phyloP scores from a whole-genome alignment of 768 basidiomycete species.

The Boletus vermiculosoides region DNA sequence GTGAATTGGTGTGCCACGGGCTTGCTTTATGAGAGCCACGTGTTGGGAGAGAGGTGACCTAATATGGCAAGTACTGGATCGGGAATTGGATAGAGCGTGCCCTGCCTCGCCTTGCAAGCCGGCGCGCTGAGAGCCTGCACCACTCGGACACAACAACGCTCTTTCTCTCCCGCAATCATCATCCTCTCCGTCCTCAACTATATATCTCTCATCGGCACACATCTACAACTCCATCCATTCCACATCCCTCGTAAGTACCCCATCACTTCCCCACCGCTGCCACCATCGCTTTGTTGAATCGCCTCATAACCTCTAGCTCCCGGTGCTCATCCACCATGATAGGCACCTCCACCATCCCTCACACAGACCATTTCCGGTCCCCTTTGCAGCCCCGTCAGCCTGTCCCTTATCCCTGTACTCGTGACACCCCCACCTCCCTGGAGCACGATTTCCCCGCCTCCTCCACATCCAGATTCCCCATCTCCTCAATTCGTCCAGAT shows the following conservation, averaged over 20 bases:
- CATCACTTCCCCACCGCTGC: not conserved
- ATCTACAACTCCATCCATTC: not conserved
- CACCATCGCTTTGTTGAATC: conserved; percentile 12
- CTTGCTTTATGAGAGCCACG: conserved; percentile 24
- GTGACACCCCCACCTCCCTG: conserved; percentile 13
- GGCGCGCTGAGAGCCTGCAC: conserved; percentile 27
- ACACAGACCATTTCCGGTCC: conserved; percentile 9
- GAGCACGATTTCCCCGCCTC: conserved; percentile 26
- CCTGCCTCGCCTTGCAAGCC: conserved; percentile 34
- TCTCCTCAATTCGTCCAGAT: conserved; percentile 39
- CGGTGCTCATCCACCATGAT: conserved; percentile 20
- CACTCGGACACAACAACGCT: conserved; percentile 20
- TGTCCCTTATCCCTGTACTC: conserved; percentile 11
- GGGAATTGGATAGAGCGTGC: conserved; percentile 32
- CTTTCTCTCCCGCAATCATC: conserved; percentile 12
- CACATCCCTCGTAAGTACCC: conserved; percentile 5
- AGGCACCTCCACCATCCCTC: not conserved
- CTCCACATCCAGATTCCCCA: conserved; percentile 32
- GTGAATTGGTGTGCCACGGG: not conserved
- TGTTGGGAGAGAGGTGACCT: conserved; percentile 28
- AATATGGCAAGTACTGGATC: conserved; percentile 25
- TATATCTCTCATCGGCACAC: conserved; percentile 2
- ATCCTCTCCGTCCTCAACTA: not conserved
- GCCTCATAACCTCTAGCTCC: conserved; percentile 9
- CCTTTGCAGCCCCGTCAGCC: conserved; percentile 20